A percentile compares a stretch with the other conserved stretches of the same genome.
Evolutionary conservation across 345 rosid species (phyloP).

Genomic region (Eucalyptus shirleyi): DNA sequence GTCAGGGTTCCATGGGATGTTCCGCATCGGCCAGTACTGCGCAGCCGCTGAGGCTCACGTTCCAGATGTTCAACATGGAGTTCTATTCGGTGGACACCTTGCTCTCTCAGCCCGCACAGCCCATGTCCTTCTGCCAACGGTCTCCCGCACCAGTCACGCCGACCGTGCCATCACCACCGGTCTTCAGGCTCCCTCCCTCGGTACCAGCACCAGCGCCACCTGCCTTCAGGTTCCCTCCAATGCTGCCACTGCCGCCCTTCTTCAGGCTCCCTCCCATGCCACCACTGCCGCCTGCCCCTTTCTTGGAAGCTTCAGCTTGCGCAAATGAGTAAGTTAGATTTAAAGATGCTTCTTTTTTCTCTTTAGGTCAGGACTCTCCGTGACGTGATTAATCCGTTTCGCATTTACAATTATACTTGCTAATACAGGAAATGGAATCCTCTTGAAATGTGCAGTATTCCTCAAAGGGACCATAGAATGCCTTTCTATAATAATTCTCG

Average conservation of each 20-base stretch:
- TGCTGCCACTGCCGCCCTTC: conserved; percentile 28
- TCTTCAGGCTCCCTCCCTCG: background rate
- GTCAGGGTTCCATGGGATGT: conserved; percentile 18
- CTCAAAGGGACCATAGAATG: background rate
- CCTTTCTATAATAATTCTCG: background rate
- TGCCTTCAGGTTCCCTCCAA: background rate
- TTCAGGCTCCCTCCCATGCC: conserved; percentile 42
- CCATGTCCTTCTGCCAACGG: conserved; percentile 48
- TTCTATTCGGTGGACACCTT: conserved; percentile 40
- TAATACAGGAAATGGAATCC: background rate
- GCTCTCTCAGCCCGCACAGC: conserved; percentile 60
- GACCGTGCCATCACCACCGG: conserved; percentile 36
- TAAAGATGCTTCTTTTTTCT: background rate
- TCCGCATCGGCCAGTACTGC: conserved; percentile 50
- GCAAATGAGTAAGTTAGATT: conserved; percentile 50
- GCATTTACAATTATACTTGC: background rate
- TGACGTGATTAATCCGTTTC: background rate
- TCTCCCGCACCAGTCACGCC: conserved; percentile 5
- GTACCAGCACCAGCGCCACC: background rate
- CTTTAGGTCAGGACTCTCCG: background rate
- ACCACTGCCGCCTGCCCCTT: conserved; percentile 32
- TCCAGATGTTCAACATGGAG: conserved; percentile 45
- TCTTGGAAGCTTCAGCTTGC: conserved; percentile 68
- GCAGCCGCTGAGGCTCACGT: conserved; percentile 34
- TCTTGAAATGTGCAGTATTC: background rate